A percentile compares a stretch with the other conserved stretches of the same genome.
Evolutionary conservation across 208 protist species (phyloP).

Genomic region (Trypanosomatidae sp.): DNA sequence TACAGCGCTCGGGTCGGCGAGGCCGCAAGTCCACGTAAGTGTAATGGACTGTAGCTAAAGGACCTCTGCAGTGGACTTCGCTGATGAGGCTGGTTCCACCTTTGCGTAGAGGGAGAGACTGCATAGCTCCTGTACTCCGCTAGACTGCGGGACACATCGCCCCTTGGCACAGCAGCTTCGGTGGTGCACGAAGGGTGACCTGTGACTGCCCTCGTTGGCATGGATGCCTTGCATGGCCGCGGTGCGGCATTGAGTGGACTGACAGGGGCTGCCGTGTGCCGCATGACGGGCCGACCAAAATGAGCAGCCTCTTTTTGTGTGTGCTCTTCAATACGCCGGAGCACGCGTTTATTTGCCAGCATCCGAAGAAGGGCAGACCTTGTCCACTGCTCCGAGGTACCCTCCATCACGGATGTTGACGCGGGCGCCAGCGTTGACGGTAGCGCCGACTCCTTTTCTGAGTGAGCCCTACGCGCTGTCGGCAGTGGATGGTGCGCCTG

Average conservation of each 20-base stretch:
- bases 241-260: not conserved
- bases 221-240: not conserved
- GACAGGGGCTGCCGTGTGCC: not conserved
- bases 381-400: slow-evolving; percentile 20
- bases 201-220: not conserved
- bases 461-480: not conserved
- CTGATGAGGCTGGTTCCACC: slow-evolving; percentile 1
- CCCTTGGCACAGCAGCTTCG: not conserved
- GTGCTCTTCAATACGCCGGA: slow-evolving; percentile 15
- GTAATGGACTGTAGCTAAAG: slow-evolving; percentile 8
- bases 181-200: not conserved
- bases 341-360: slow-evolving; percentile 17
- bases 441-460: not conserved
- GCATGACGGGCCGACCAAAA: not conserved
- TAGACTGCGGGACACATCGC: not conserved
- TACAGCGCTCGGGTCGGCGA: not conserved
- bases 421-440: not conserved
- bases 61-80: slow-evolving; percentile 5
- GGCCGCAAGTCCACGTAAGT: not conserved
- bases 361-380: slow-evolving; percentile 23
- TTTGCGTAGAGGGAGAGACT: not conserved
- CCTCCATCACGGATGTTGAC: not conserved
- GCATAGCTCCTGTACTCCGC: not conserved
- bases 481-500: not conserved
- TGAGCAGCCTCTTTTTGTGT: slow-evolving; percentile 13